A percentile compares a stretch with the other conserved stretches of the same genome.
These are phyloP conservation scores for Elaeis oleifera DNA, from an alignment of 202 grass and related monocot genomes.

Conservation along the genomic window DNA sequence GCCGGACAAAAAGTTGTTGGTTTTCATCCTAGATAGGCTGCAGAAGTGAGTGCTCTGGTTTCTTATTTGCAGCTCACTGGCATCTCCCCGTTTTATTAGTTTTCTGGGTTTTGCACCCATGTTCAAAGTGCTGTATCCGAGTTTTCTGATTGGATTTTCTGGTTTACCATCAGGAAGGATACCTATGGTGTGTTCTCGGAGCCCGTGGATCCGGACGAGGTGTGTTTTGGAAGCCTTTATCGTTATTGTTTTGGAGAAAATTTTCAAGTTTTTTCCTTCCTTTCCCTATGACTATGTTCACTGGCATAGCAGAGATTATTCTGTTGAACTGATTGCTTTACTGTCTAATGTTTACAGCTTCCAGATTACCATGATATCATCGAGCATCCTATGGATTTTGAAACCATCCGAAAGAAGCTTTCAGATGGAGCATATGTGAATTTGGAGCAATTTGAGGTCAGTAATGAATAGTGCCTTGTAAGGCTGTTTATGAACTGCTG, in stretches of 20 bases:
- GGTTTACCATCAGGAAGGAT: constrained; percentile 34
- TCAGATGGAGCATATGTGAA: constrained; percentile 21
- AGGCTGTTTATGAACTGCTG: background rate
- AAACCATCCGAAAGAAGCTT: constrained; percentile 36
- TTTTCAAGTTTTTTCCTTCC: background rate
- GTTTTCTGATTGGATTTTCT: constrained; percentile 25
- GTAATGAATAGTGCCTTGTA: background rate
- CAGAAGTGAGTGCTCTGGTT: constrained; percentile 35
- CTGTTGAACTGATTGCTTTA: constrained; percentile 3
- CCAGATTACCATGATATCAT: constrained; percentile 49
- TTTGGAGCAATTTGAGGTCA: constrained; percentile 50
- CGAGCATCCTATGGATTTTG: constrained; percentile 40
- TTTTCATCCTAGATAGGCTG: constrained; percentile 39
- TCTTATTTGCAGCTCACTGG: constrained; percentile 7
- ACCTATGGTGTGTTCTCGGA: constrained; percentile 41
- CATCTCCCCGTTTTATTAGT: background rate
- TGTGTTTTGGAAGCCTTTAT: background rate
- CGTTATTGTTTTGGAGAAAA: background rate
- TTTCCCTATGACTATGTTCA: background rate
- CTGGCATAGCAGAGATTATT: background rate
- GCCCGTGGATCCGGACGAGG: constrained; percentile 42
- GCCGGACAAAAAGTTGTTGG: constrained; percentile 38
- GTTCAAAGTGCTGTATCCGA: background rate
- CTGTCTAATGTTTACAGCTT: constrained; percentile 22
- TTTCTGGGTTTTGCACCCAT: background rate